phyloP scores from a whole-genome alignment of 345 rosid genomes.

The Bruguiera gymnorhiza region DNA sequence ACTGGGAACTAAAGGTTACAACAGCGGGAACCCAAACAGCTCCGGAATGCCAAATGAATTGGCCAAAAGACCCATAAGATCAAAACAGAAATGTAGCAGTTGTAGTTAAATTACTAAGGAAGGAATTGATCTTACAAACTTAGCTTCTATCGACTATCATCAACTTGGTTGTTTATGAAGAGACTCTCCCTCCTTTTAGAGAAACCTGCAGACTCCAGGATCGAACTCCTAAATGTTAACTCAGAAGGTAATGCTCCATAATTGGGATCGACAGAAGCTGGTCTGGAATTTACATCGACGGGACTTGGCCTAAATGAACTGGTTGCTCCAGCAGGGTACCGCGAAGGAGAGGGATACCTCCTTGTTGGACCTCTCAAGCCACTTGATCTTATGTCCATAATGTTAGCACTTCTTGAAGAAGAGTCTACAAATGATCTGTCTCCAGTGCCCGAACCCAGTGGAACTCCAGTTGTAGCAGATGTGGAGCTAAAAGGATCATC shows the following conservation, averaged over 20 bases:
- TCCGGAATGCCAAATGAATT: slow-evolving; percentile 12
- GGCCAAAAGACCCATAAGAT: background rate
- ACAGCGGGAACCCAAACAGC: slow-evolving; percentile 20
- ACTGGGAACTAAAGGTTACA: slow-evolving; percentile 20
- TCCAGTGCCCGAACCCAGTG: slow-evolving; percentile 43
- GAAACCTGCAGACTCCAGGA: slow-evolving; percentile 54
- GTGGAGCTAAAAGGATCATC: slow-evolving; percentile 73
- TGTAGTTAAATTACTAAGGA: slow-evolving; percentile 3
- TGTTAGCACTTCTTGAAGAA: slow-evolving; percentile 54
- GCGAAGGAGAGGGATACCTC: slow-evolving; percentile 64
- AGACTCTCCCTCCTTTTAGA: slow-evolving; percentile 62
- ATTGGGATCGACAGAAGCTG: slow-evolving; percentile 49
- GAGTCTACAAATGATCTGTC: slow-evolving; percentile 63
- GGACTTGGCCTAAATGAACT: slow-evolving; percentile 59
- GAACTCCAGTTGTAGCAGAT: slow-evolving; percentile 41
- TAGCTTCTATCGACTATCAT: slow-evolving; percentile 45
- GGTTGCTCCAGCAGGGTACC: slow-evolving; percentile 56
- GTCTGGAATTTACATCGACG: slow-evolving; percentile 49
- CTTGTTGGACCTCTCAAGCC: slow-evolving; percentile 45
- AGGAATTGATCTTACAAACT: slow-evolving; percentile 18
- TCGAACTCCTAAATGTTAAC: slow-evolving; percentile 56
- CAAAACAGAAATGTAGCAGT: slow-evolving; percentile 9
- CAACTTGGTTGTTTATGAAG: slow-evolving; percentile 52
- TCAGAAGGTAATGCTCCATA: slow-evolving; percentile 52
- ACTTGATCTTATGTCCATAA: slow-evolving; percentile 55